Conservation (phyloP, 2,329 filamentous ascomycete genomes). For the Chrysoporthe puriensis region DNA sequence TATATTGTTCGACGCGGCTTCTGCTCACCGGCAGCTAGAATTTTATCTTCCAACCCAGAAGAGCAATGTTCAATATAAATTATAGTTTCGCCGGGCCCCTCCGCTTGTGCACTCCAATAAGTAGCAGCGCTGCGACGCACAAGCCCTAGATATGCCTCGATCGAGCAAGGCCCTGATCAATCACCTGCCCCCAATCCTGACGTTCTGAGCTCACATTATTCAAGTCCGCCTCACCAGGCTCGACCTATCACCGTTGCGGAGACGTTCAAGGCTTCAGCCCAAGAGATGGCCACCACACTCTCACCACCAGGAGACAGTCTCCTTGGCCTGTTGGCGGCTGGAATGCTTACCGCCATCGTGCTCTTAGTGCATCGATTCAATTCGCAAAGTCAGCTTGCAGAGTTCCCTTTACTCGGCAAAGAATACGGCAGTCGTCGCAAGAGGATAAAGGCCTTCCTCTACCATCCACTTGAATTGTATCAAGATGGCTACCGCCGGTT, state of each 20-base stretch:
- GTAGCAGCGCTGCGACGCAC: no score
- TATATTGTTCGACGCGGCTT: neutral
- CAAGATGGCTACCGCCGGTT: conserved; percentile 22
- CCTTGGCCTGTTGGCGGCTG: neutral
- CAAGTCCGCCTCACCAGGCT: neutral
- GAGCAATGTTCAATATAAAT: neutral
- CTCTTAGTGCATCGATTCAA: neutral
- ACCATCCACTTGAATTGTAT: conserved; percentile 17
- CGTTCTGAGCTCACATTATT: neutral
- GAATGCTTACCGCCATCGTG: neutral
- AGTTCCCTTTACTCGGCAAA: conserved; percentile 19
- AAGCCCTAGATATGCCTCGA: no score
- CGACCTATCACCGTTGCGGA: neutral
- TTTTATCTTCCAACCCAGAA: neutral
- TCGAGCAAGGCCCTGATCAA: no score
- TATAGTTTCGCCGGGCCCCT: neutral
- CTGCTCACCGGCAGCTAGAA: neutral
- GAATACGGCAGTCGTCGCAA: conserved; percentile 23
- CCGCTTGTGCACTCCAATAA: no score
- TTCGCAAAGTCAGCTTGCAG: neutral
- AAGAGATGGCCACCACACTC: neutral
- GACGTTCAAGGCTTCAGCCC: neutral
- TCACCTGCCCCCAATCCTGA: no score
- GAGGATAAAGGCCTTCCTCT: conserved; percentile 13
- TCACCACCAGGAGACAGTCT: neutral